phyloP scores from a whole-genome alignment of 2,329 filamentous ascomycete genomes.

The Metarhizium sp. region DNA sequence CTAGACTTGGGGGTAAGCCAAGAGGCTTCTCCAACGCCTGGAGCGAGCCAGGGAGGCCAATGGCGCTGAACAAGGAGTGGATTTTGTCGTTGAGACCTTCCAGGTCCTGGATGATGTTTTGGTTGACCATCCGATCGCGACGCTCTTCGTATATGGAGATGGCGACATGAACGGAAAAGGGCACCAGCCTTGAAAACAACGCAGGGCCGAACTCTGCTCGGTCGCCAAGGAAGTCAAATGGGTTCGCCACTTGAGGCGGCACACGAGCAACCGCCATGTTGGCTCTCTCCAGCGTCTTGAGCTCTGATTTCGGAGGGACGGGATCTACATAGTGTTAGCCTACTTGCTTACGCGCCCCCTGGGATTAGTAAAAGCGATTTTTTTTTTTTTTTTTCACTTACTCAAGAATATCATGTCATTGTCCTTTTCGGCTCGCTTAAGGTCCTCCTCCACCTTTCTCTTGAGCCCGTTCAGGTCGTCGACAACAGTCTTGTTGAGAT shows the following conservation, averaged over 20 bases:
- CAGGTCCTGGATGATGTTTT: constrained; percentile 75
- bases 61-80: constrained; percentile 67
- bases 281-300: constrained; percentile 76
- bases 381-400: constrained; percentile 24
- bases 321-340: constrained; percentile 37
- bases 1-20: constrained; percentile 73
- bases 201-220: constrained; percentile 73
- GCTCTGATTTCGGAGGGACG: constrained; percentile 79
- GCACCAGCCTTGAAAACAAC: constrained; percentile 83
- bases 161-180: constrained; percentile 90
- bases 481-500: constrained; percentile 72
- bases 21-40: constrained; percentile 93
- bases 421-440: constrained; percentile 90
- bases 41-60: constrained; percentile 84
- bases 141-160: constrained; percentile 93
- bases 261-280: constrained; percentile 77
- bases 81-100: constrained; percentile 73
- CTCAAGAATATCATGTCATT: constrained; percentile 92
- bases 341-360: constrained; percentile 15
- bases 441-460: constrained; percentile 70
- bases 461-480: constrained; percentile 79
- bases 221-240: constrained; percentile 71
- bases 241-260: constrained; percentile 73
- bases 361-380: no score
- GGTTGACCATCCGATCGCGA: constrained; percentile 81